Evolutionary conservation across 2,329 filamentous ascomycete genomes (phyloP).

Genomic region (Arthroderma sp.): DNA sequence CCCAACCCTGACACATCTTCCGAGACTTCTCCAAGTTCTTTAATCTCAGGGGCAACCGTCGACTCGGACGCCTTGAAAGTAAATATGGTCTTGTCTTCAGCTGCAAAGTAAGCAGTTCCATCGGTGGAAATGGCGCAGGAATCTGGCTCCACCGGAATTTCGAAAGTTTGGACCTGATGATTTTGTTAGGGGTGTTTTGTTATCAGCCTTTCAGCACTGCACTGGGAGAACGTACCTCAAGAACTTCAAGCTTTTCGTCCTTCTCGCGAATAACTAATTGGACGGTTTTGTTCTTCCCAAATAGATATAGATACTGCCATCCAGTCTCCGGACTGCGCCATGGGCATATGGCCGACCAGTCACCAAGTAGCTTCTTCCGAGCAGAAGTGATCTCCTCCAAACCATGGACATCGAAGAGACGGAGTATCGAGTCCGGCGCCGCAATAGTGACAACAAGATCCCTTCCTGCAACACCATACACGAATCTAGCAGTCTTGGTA

Average conservation of each 20-base stretch:
- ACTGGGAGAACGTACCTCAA: slow-evolving; percentile 21
- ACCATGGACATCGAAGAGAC: slow-evolving; percentile 25
- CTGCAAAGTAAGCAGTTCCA: slow-evolving; percentile 29
- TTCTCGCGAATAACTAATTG: slow-evolving; percentile 27
- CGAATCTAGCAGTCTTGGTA: slow-evolving; percentile 33
- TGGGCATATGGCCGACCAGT: slow-evolving; percentile 37
- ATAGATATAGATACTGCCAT: slow-evolving; percentile 34
- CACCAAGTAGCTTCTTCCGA: slow-evolving; percentile 27
- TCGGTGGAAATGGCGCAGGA: slow-evolving; percentile 31
- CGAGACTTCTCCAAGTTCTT: slow-evolving; percentile 23
- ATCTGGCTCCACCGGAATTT: slow-evolving; percentile 29
- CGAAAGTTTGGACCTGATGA: slow-evolving; percentile 27
- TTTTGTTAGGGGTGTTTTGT: background rate
- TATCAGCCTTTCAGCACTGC: background rate
- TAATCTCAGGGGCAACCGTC: slow-evolving; percentile 24
- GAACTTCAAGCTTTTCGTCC: slow-evolving; percentile 20
- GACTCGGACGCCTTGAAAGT: slow-evolving; percentile 29
- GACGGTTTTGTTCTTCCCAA: slow-evolving; percentile 31
- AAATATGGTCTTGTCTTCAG: slow-evolving; percentile 28
- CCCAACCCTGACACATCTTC: slow-evolving; percentile 32
- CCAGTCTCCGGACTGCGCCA: slow-evolving; percentile 30
- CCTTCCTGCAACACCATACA: slow-evolving; percentile 25
- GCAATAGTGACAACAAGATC: slow-evolving; percentile 33
- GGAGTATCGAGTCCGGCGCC: slow-evolving; percentile 31
- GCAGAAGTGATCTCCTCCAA: slow-evolving; percentile 22